Evolutionary conservation across 2,329 filamentous ascomycete species (phyloP).

Genomic region (Fusarium irregulare): DNA sequence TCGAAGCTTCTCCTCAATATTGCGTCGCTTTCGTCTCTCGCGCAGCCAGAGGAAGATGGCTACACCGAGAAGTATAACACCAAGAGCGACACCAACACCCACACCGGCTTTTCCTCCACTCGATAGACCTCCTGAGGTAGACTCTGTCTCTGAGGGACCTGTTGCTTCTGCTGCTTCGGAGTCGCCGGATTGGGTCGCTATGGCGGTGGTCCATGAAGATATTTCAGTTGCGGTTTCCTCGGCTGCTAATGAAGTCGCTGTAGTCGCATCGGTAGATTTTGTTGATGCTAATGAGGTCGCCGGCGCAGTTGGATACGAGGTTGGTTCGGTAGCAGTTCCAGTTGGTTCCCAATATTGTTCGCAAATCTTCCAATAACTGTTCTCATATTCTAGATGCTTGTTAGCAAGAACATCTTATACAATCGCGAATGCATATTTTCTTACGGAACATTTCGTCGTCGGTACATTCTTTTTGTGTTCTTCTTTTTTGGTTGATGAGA

Average conservation of each 20-base stretch:
- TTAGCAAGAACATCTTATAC: neutral
- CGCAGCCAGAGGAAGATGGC: conserved; percentile 39
- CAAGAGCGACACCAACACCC: conserved; percentile 32
- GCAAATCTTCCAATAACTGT: conserved; percentile 46
- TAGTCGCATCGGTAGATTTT: neutral
- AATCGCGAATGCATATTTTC: neutral
- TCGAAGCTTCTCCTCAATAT: conserved; percentile 24
- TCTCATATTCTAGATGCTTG: conserved; percentile 38
- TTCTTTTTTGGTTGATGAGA: conserved; percentile 33
- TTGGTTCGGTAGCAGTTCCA: conserved; percentile 41
- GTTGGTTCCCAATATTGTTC: conserved; percentile 44
- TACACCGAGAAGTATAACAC: conserved; percentile 25
- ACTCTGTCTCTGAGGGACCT: neutral
- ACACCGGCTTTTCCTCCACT: conserved; percentile 38
- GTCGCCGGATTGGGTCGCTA: conserved; percentile 4
- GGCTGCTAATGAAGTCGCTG: neutral
- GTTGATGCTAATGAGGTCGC: neutral
- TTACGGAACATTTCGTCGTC: conserved; percentile 41
- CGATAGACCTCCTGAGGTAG: conserved; percentile 3
- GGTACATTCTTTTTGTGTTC: conserved; percentile 29
- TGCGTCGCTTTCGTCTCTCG: conserved; percentile 34
- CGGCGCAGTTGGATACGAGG: conserved; percentile 16
- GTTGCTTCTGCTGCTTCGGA: conserved; percentile 10
- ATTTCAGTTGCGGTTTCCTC: neutral
- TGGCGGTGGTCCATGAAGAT: neutral